A percentile compares a stretch with the other conserved stretches of the same genome.
These are phyloP conservation scores for Barnettozyma vustinii DNA, from an alignment of 805 yeast species.

Conservation along the genomic window DNA sequence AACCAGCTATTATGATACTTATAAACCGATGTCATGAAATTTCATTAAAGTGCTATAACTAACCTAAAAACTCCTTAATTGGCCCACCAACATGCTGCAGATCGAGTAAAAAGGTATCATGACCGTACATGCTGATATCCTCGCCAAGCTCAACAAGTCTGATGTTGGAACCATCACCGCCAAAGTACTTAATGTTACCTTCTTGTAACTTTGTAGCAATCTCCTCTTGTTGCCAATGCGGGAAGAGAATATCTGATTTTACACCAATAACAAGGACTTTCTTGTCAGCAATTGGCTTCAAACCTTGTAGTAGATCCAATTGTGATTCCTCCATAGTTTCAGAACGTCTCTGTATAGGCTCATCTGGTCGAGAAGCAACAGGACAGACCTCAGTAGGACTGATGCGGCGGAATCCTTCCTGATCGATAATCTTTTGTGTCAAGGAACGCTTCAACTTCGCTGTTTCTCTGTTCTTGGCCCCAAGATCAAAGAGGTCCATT, in stretches of 20 bases:
- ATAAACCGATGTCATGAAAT: neutral
- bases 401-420: slow-evolving; percentile 19
- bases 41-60: neutral
- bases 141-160: slow-evolving; percentile 70
- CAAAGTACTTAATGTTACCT: slow-evolving; percentile 22
- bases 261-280: slow-evolving; percentile 81
- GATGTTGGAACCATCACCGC: slow-evolving; percentile 37
- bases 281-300: slow-evolving; percentile 54
- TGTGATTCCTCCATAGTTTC: slow-evolving; percentile 50
- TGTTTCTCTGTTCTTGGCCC: slow-evolving; percentile 39
- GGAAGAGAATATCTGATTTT: slow-evolving; percentile 88
- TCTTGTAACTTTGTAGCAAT: slow-evolving; percentile 53
- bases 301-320: slow-evolving; percentile 60
- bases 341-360: slow-evolving; percentile 43
- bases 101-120: slow-evolving; percentile 83
- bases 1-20: neutral
- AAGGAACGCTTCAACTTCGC: slow-evolving; percentile 38
- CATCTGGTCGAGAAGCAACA: slow-evolving; percentile 46
- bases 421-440: slow-evolving; percentile 30
- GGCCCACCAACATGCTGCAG: slow-evolving; percentile 77
- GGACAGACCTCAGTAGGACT: slow-evolving; percentile 28
- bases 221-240: slow-evolving; percentile 92
- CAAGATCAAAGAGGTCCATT: slow-evolving; percentile 89
- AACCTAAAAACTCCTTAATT: slow-evolving; percentile 54
- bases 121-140: slow-evolving; percentile 79